Evolutionary conservation across 2,329 filamentous ascomycete genomes (phyloP), one percentile per base, ranked within the genome.

Genomic region (Diaporthe aspalathi): DNA sequence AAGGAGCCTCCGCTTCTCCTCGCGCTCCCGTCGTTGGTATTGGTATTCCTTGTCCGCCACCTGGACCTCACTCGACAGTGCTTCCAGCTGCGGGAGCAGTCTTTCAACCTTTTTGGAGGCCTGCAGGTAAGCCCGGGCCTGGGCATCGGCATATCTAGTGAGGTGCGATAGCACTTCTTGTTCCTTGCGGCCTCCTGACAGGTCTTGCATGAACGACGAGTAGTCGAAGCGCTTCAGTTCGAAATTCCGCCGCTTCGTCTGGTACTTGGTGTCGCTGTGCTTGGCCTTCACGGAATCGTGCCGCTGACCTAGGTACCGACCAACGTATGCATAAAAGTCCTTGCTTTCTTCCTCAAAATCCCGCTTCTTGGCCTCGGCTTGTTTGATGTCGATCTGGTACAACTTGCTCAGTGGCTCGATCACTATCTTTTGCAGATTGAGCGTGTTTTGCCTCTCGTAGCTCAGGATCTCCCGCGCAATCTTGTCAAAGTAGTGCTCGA

Each of bases 321-420:
- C 93, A 65, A 98, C 93, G 79, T 97, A 99, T 74, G 93, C 91
- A 82, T 99, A 99, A 83, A 97, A 99, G 80, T 99, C 96, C 80
- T 97, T 96, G 84, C 95, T 98, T 80, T 99, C 96, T 78, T 99
- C 96, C 74, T 99, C 96, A 77, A 99, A 99, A 76, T 98, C 96
- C 75, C 96, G 94, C 83, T 96, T 97, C 84, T 99, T 99, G 50
- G 93, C 88, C 78, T 99, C 96, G 32, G 95, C 97, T 81, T 97
- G 94, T 81, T 99, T 99, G 84, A 99, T 98, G 78, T 99, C 97
- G 74, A 95, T 88, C 73, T 94, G 94, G 81, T 99, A 99, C 17
- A 99, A 85, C 81, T 94, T 97, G 75, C 89, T 91, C 75, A 99
- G 89, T 1, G 97, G 97, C 53, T 99, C 96, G 75, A 99, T 97